Base-by-base conservation (phyloP, 2,329 filamentous ascomycete genomes). In the Thielaviopsis populi region DNA sequence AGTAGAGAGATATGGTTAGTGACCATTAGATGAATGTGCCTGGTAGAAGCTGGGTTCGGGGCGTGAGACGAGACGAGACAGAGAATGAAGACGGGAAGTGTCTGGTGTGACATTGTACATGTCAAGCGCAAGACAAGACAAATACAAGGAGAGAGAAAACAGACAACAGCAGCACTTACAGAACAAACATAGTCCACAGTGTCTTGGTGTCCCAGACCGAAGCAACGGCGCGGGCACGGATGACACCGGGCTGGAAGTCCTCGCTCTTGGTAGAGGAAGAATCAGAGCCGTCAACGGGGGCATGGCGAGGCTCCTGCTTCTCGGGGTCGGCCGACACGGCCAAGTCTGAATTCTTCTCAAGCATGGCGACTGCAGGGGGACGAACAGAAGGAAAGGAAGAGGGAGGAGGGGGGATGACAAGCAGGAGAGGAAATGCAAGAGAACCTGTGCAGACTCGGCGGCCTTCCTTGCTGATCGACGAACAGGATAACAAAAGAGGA, bases 191-290 rank as follows among this genome's bases (percentile, higher is more conserved):
- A 58, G 69, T 64, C 71, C 72, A 75, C 63, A 76, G 68, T 22
- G 72, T 71, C 68, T 70, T 72, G 58, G 67, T 71, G 42, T 70
- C 72, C 75, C 75, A 77, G 40, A 75, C 69, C 2, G 70, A 69
- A 3, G 76, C 77, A 65, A 75, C 69, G 6, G 75, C 75, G 63
- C 75, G 72, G 42, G 75, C 74, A 17, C 69, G 68, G 65, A 72
- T 70, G 19, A 77, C 74, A 67, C 76, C 75, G 13, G 71, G 70
- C 64, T 76, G 73, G 58, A 66, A 66, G 2, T 61, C 46, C n/a
- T 61, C 41, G 66, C 73, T 72, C 43, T 70, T 64, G 24, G 70
- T 64, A 3, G 70, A 72, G 40, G 61, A 46, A 24, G 68, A 66
- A 50, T 69, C 67, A 3, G 67, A 68, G 17, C 66, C 64, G 19